These are phyloP conservation scores for Acidiella bohemica DNA, from an alignment of 495 filamentous ascomycete species.

Conservation along the genomic window DNA sequence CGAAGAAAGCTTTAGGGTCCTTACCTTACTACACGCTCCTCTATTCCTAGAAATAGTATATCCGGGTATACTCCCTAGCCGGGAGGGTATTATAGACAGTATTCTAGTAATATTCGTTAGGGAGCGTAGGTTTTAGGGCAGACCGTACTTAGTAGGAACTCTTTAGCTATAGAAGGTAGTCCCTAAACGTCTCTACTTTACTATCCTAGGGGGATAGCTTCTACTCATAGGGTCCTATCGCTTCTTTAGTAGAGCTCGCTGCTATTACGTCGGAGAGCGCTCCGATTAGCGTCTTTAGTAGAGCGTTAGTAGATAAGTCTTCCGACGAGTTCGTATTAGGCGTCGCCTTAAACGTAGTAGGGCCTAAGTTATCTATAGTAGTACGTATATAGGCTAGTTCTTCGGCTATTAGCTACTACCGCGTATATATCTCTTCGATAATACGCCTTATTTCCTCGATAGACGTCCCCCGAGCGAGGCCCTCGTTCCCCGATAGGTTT, in stretches of 20 bases:
- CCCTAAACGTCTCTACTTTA: conserved; percentile 1
- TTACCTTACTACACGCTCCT: not conserved
- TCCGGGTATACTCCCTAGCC: not conserved
- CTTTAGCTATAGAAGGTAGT: conserved; percentile 5
- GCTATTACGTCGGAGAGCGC: not conserved
- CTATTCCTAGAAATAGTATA: conserved; percentile 2
- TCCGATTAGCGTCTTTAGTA: not conserved
- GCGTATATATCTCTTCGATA: conserved; percentile 3
- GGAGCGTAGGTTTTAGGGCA: conserved; percentile 1
- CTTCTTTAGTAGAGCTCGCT: not conserved
- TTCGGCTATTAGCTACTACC: conserved; percentile 1
- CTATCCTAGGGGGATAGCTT: conserved; percentile 1
- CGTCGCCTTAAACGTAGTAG: not conserved
- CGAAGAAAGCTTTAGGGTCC: conserved; percentile 3
- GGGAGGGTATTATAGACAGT: not conserved
- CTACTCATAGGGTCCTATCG: conserved; percentile 1
- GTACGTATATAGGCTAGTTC: not conserved
- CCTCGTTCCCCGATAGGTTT: not conserved
- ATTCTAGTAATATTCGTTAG: conserved; percentile 3
- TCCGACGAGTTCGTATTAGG: not conserved
- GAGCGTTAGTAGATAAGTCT: not conserved
- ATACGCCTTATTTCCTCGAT: not conserved
- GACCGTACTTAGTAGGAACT: conserved; percentile 2
- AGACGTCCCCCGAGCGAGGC: not conserved
- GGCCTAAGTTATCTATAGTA: not conserved